Evolutionary conservation across 2,329 filamentous ascomycete species (phyloP), one percentile per base, ranked within the genome.

Genomic region (Botrytis medusae): DNA sequence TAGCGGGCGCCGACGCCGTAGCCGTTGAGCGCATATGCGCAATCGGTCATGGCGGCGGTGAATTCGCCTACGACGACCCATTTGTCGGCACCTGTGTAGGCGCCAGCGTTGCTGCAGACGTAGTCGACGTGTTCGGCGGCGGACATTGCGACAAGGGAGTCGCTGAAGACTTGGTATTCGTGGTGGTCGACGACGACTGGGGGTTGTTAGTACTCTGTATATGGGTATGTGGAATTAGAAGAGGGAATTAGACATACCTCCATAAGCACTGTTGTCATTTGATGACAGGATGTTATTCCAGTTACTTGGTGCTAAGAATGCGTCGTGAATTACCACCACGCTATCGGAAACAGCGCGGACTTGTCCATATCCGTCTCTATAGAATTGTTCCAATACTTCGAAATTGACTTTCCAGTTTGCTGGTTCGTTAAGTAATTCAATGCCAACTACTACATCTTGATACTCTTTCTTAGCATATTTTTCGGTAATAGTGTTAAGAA

Each of bases 51-150:
- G 22, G 90, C 90, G 34, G 86, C 90, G 1, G 87, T 88, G 90
- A 90, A 92, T 80, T 93, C 91, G 60, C 91, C 91, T 8, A 91
- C 86, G 72, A 92, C 83, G n/a, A 87, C 86, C 85, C 88, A 90
- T 80, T 92, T 92, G 80, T 92, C 89, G 8, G 84, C 83, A 46
- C 84, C 83, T 10, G 81, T 80, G 75, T 88, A 89, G 12, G 81
- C 79, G 2, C 81, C 79, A 4, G 84, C 85, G 76, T 87, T 86
- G 70, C 83, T 84, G 82, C 90, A 92, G 69, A 87, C 89, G 42
- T 83, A 81, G 73, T 86, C 81, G 54, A 87, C 82, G 76, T 92
- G 91, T 72, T 87, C 79, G 76, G 83, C 82, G 6, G 85, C 85
- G 51, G 83, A 81, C 80, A 87, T 81, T 34, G 84, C 83, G 44